Evolutionary conservation across 1,139 yeast genomes (phyloP).

Genomic region (Trichomonascaceae sp.): DNA sequence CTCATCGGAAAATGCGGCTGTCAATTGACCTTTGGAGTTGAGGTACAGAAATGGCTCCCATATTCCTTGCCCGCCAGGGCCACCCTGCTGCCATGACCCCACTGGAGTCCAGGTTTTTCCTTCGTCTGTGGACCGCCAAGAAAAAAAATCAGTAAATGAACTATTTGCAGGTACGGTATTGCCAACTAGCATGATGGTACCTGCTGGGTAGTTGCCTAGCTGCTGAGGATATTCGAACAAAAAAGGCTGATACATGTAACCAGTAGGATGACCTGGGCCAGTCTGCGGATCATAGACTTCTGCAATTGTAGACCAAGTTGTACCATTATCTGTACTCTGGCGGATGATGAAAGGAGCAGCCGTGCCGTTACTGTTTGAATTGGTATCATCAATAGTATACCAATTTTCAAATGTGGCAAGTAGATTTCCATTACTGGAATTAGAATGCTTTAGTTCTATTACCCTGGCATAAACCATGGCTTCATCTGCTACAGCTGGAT

Average conservation of each 20-base stretch:
- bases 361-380: constrained; percentile 2
- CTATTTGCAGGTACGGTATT: constrained; percentile 2
- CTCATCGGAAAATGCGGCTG: constrained; percentile 1
- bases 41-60: constrained; percentile 2
- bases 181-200: constrained; percentile 4
- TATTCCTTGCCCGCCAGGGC: neutral
- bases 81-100: constrained; percentile 6
- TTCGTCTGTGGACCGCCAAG: constrained; percentile 1
- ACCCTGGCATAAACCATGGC: constrained; percentile 1
- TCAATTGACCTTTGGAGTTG: neutral
- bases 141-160: constrained; percentile 1
- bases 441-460: neutral
- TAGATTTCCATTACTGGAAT: neutral
- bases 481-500: neutral
- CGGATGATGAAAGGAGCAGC: constrained; percentile 4
- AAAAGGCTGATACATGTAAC: constrained; percentile 6
- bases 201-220: constrained; percentile 1
- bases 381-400: neutral
- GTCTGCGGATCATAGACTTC: constrained; percentile 3
- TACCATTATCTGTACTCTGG: constrained; percentile 3
- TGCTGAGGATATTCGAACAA: constrained; percentile 4
- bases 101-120: constrained; percentile 2
- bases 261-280: constrained; percentile 3
- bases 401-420: constrained; percentile 4
- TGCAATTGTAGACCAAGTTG: constrained; percentile 4